Evolutionary conservation across 2,329 filamentous ascomycete species (phyloP).

Genomic region (Tolypocladium ovalisporum): DNA sequence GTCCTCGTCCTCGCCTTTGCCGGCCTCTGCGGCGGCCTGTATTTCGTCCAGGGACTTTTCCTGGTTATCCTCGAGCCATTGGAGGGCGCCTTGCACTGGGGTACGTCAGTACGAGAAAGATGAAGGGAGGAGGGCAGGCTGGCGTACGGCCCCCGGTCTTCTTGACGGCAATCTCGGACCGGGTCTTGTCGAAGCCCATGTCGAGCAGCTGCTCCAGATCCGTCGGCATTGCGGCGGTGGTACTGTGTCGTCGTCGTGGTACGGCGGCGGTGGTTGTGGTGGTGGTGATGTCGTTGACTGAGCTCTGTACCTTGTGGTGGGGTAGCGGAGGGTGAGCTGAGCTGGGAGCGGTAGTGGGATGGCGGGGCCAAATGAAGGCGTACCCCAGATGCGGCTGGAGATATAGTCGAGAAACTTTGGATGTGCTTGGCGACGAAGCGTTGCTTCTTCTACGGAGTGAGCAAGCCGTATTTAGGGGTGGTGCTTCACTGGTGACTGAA

Average conservation of each 20-base stretch:
- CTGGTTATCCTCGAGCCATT: slow-evolving; percentile 90
- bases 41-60: slow-evolving; percentile 81
- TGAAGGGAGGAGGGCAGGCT: background rate
- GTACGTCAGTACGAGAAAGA: slow-evolving; percentile 1
- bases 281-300: background rate
- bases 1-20: slow-evolving; percentile 29
- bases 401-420: background rate
- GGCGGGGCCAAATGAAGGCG: no score
- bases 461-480: background rate
- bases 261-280: no score
- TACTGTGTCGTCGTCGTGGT: no score
- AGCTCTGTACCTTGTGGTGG: slow-evolving; percentile 6
- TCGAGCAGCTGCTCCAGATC: slow-evolving; percentile 53
- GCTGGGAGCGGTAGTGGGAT: background rate
- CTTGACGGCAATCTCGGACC: slow-evolving; percentile 74
- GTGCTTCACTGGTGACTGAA: no score
- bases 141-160: slow-evolving; percentile 66
- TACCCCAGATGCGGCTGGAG: background rate
- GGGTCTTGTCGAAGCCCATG: slow-evolving; percentile 74
- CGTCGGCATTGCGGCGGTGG: slow-evolving; percentile 40
- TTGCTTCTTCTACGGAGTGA: background rate
- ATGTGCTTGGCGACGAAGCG: background rate
- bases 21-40: slow-evolving; percentile 31
- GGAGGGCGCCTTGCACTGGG: slow-evolving; percentile 74
- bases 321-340: slow-evolving; percentile 4